phyloP scores from a whole-genome alignment of 805 yeast genomes.

The Yamadazyma nakazawae region DNA sequence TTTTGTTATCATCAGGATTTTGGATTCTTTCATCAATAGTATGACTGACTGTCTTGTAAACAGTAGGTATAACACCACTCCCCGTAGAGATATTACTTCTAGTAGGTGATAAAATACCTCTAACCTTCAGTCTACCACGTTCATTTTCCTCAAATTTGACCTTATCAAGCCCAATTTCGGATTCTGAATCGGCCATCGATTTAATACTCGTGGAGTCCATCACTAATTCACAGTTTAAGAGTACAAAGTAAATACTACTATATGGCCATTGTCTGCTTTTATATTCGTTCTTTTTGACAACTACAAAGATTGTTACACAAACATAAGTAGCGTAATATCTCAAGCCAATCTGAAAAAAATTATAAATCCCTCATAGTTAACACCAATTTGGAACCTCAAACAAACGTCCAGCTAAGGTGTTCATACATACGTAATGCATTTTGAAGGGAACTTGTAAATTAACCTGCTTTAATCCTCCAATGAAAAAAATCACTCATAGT shows the following conservation, averaged over 20 bases:
- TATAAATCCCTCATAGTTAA: conserved; percentile 6
- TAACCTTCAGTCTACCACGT: conserved; percentile 3
- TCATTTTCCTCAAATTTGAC: conserved; percentile 1
- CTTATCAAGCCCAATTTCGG: conserved; percentile 1
- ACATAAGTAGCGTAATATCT: background rate
- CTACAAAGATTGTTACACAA: background rate
- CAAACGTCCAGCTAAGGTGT: background rate
- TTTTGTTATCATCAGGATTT: background rate
- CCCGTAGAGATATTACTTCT: conserved; percentile 8
- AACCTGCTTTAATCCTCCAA: background rate
- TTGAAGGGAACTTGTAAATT: background rate
- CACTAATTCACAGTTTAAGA: background rate
- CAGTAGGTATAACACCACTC: conserved; percentile 27
- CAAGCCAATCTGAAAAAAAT: background rate
- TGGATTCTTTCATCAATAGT: conserved; percentile 24
- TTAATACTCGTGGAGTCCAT: background rate
- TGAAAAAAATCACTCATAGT: conserved; percentile 4
- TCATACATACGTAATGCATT: background rate
- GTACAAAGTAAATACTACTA: background rate
- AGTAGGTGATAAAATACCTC: background rate
- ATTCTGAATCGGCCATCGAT: background rate
- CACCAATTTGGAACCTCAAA: background rate
- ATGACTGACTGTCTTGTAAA: conserved; percentile 37
- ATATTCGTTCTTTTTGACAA: conserved; percentile 2
- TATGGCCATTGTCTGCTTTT: background rate